Evolutionary conservation across 305 asterid species (phyloP), one percentile per base, ranked within the genome.

Genomic region (Ilex paraguariensis): DNA sequence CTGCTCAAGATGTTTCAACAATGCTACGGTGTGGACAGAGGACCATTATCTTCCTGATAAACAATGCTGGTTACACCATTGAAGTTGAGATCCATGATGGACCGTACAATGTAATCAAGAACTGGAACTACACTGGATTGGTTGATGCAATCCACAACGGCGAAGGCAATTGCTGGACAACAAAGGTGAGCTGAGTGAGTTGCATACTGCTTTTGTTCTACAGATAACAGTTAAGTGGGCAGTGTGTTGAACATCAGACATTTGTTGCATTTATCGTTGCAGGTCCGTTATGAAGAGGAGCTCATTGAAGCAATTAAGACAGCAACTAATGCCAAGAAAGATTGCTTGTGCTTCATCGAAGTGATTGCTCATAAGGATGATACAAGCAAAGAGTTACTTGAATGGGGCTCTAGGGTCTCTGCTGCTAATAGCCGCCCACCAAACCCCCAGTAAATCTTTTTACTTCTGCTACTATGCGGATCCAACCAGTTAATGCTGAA

Each of bases 31-130:
- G 75, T 53, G 73, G 59, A 16, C 95, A 87, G 60, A 84, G 70
- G 70, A 79, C 60, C 65, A 79, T 84, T 8, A 81, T 87, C 4
- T 87, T 87, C 83, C 39, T 87, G 76, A 84, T 87, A 13, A 87
- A 87, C 84, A 84, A 87, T 28, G 92, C 90, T 0, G 95, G 95
- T 0, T 84, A 84, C 80, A 82, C 92, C 15, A 87, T 82, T 0
- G 90, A 84, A 58, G 90, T 84, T 12, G 88, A 87, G 67, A 84
- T 87, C 69, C 92, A 87, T 36, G 92, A 84, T 31, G 92, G 90
- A 13, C 92, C 92, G 1, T 87, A 87, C 72, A 87, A 87, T 48
- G 92, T 87, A 68, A 84, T 84, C 68, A 82, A 87, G 82, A 84
- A 87, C 65, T 87, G 90, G 95, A 76, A 87, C 70, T 87, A 84